phyloP scores from a whole-genome alignment of 1,139 yeast genomes.

The Yamadazyma epiphylla region DNA sequence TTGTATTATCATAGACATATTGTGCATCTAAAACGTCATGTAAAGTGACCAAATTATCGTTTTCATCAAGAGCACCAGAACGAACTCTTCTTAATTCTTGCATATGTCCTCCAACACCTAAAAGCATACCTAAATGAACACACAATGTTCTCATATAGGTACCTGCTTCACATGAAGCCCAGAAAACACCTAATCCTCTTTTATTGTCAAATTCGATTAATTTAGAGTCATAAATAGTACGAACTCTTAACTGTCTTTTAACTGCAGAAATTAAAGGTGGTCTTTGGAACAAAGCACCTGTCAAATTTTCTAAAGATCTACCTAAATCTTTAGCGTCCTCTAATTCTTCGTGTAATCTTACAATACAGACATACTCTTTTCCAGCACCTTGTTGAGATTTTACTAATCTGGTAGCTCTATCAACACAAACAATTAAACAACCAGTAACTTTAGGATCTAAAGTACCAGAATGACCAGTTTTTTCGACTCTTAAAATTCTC shows the following conservation, averaged over 20 bases:
- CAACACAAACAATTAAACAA: slow-evolving; percentile 95
- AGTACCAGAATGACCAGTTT: slow-evolving; percentile 99
- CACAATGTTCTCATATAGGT: slow-evolving; percentile 99
- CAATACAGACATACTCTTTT: slow-evolving; percentile 98
- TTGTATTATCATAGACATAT: slow-evolving; percentile 94
- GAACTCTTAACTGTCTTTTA: slow-evolving; percentile 96
- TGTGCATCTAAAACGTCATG: slow-evolving; percentile 98
- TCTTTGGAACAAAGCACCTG: slow-evolving; percentile 98
- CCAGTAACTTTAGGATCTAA: slow-evolving; percentile 98
- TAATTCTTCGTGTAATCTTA: slow-evolving; percentile 89
- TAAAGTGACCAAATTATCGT: slow-evolving; percentile 87
- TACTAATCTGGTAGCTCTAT: slow-evolving; percentile 95
- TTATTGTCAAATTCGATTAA: slow-evolving; percentile 94
- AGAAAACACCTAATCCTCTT: slow-evolving; percentile 94
- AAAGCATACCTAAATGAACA: slow-evolving; percentile 96
- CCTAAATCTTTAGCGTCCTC: slow-evolving; percentile 88
- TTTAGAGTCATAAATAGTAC: slow-evolving; percentile 96
- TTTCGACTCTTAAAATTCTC: slow-evolving; percentile 90
- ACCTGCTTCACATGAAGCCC: slow-evolving; percentile 99
- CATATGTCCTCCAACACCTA: slow-evolving; percentile 99
- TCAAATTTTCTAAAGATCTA: slow-evolving; percentile 84
- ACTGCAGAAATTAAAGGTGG: slow-evolving; percentile 99
- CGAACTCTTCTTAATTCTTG: slow-evolving; percentile 99
- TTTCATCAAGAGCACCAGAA: slow-evolving; percentile 92
- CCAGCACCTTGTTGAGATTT: slow-evolving; percentile 99